Conservation (phyloP, 1,139 yeast species). For the Geotrichum restrictum region DNA sequence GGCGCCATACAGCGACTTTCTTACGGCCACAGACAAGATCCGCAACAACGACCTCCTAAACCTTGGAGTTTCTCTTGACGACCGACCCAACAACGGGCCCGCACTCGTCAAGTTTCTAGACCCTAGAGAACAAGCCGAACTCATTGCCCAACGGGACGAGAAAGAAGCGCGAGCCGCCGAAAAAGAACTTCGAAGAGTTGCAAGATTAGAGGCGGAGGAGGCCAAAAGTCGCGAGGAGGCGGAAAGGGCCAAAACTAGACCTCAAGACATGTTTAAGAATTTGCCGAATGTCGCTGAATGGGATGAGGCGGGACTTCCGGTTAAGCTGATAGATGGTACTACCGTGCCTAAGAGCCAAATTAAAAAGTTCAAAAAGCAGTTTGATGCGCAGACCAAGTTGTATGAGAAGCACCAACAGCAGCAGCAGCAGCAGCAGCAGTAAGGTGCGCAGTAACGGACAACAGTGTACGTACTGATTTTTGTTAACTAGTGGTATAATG, state of each 20-base stretch:
- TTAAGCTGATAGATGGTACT: constrained; percentile 70
- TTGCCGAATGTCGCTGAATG: constrained; percentile 59
- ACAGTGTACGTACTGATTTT: too few species aligned
- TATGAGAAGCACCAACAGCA: constrained; percentile 52
- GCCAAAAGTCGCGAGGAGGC: constrained; percentile 59
- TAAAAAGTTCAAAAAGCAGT: constrained; percentile 75
- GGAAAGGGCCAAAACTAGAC: constrained; percentile 66
- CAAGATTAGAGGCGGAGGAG: constrained; percentile 25
- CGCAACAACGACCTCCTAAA: constrained; percentile 63
- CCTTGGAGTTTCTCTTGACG: constrained; percentile 82
- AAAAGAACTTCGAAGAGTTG: constrained; percentile 43
- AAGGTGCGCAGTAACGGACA: too few species aligned
- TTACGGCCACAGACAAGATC: constrained; percentile 55
- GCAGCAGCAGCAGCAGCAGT: neutral
- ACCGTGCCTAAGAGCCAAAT: constrained; percentile 83
- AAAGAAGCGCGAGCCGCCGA: constrained; percentile 53
- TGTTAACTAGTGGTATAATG: too few species aligned
- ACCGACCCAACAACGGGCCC: constrained; percentile 69
- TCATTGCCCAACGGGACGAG: constrained; percentile 55
- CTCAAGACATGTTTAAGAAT: constrained; percentile 65
- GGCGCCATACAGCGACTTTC: constrained; percentile 51
- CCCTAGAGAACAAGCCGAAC: constrained; percentile 61
- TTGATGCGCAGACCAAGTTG: constrained; percentile 76
- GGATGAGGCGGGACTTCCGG: constrained; percentile 84
- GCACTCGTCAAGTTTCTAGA: constrained; percentile 80